Base-by-base conservation (phyloP, 805 yeast genomes). In the Blastobotrys chiropterorum region DNA sequence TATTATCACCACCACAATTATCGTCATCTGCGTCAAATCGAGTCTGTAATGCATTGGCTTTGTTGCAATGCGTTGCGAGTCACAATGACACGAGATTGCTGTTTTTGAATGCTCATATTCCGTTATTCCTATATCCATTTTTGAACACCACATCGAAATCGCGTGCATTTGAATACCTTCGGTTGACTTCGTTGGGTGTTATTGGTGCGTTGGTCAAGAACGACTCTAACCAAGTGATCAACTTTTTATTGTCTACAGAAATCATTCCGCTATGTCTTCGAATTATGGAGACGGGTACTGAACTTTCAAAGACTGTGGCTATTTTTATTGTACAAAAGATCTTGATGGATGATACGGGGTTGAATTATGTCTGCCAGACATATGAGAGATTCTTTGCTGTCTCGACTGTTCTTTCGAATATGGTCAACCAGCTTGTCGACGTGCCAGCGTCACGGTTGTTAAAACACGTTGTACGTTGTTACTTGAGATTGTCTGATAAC, bases 151-250 rank as follows among this genome's bases (percentile, higher is more conserved):
- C 86, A 57, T 87, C 96, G 38, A 85, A 90, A 65, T 90, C 89
- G 59, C 77, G 97, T 58, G 86, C 97, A 6, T 94, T 92, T 72
- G 99, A 92, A 69, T 94, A 94, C 66, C 77, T 92, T 62, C 77
- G 98, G 57, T 77, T 92, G 57, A 94, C 99, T 0, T 86, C 96
- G 50, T 78, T 92, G 55, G 99, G 99, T 40, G 99, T 92, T 4
- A 87, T 92, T 65, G 99, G 99, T 17, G 98, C 99, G 0, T 73
- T 92, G 51, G 98, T 94, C 21, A 92, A 94, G 62, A 92, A 90
- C 67, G 99, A 92, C 64, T 86, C 96, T 2, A 89, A 96, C 14
- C 96, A 92, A 60, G 98, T 92, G 44, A 90, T 94, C 56, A 86
- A 86, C 56, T 92, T 94, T 64, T 72, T 92, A 62, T 74, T 92